These are phyloP conservation scores for Cladosporium sp. DNA, from an alignment of 2,329 filamentous ascomycete genomes.

Conservation along the genomic window DNA sequence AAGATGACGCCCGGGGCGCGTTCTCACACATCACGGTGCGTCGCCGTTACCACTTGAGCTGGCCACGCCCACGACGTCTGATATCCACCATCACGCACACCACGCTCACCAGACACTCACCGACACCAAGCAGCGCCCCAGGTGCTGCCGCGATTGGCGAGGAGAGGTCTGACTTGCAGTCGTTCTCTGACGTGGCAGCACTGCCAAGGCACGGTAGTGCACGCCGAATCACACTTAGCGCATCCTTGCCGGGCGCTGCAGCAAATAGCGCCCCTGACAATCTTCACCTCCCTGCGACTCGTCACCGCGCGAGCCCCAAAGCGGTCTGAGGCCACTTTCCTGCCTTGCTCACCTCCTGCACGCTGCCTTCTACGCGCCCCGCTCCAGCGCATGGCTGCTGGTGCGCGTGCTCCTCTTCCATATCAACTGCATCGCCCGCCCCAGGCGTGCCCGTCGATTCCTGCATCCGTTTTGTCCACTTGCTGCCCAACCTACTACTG, in stretches of 20 bases:
- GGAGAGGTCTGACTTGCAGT: constrained; percentile 1
- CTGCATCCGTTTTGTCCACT: constrained; percentile 22
- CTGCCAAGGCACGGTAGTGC: constrained; percentile 9
- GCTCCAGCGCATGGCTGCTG: constrained; percentile 10
- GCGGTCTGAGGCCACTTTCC: constrained; percentile 11
- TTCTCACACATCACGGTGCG: constrained; percentile 10
- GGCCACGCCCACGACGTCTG: neutral
- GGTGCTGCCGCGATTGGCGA: constrained; percentile 11
- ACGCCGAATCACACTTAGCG: constrained; percentile 14
- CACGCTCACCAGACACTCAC: constrained; percentile 6
- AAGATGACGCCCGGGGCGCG: neutral
- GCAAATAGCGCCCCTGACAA: constrained; percentile 20
- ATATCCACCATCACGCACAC: neutral
- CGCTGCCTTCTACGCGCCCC: constrained; percentile 11
- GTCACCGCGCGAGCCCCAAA: constrained; percentile 18
- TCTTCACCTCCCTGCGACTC: constrained; percentile 8
- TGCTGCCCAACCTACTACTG: constrained; percentile 23
- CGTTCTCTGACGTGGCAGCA: constrained; percentile 15
- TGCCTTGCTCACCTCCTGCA: constrained; percentile 17
- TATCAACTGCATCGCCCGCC: constrained; percentile 29
- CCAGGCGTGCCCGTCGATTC: constrained; percentile 13
- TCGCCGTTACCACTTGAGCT: neutral
- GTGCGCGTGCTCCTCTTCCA: constrained; percentile 21
- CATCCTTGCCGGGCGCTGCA: neutral
- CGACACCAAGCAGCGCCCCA: neutral